Base-by-base conservation (phyloP, 495 filamentous ascomycete genomes). In the Pyrenopolyporus hunteri region DNA sequence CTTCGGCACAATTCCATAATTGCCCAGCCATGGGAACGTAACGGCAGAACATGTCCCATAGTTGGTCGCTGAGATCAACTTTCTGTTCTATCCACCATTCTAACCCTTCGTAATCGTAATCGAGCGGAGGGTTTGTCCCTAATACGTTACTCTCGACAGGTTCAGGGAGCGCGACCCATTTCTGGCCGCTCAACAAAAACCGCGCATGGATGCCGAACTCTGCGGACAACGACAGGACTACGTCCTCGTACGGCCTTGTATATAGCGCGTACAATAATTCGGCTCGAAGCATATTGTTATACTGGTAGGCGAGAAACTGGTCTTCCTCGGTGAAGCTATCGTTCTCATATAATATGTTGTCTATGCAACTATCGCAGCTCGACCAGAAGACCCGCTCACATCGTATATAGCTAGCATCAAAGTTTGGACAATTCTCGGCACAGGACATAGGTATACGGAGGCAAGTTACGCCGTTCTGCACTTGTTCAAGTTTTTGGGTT, bases 301-400 rank as follows among this genome's bases (percentile, higher is more conserved):
- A 49, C 13, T 45, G 33, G 8, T 28, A 28, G 22, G 31, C 1
- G 17, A 31, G 10, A 7, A 19, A 9, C 4, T 45, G 10, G 20
- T 65, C 39, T 0, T 51, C 11, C 11, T 45, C 37, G 11, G 3
- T 42, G 4, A 52, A 14, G 0, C 31, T 33, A 0, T 13, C 26
- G 19, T 14, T 31, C 7, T 13, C 8, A 2, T 4, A 11, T 0
- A 16, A 20, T 1, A 14, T 28, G 2, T 3, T 19, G 9, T 10
- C 11, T 3, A 59, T n/a, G 25, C 62, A 65, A 1, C 14, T 1
- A 1, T 22, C 23, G 39, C 63, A 66, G 1, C 3, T 42, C 3
- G 51, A 29, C 23, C 23, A 66, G 46, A 42, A 66, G 1, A 66
- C 19, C 10, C 63, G 56, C 35, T 66, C 63, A 13, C 33, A 32